phyloP scores from a whole-genome alignment of 768 basidiomycete genomes.

The Exidia glandulosa region DNA sequence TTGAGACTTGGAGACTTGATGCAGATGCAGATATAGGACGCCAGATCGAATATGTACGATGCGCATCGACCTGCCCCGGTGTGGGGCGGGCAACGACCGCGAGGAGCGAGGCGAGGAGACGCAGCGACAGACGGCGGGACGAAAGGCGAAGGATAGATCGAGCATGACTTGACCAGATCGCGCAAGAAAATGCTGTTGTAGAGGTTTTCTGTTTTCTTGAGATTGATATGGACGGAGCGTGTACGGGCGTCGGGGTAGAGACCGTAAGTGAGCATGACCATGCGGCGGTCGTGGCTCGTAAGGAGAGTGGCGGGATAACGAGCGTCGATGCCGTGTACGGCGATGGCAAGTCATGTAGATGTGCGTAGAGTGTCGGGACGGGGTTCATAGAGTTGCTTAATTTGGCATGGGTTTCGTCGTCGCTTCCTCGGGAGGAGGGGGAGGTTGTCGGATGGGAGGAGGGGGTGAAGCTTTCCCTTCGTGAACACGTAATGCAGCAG shows the following conservation, averaged over 20 bases:
- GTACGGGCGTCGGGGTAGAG: neutral
- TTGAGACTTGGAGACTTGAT: neutral
- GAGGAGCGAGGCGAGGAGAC: neutral
- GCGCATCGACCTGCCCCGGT: too few relatives aligned
- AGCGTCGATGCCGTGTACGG: neutral
- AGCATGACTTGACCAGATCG: neutral
- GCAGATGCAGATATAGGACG: neutral
- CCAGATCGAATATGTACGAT: neutral
- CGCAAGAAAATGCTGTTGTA: neutral
- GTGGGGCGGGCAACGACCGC: too few relatives aligned
- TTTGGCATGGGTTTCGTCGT: neutral
- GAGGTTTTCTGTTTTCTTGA: neutral
- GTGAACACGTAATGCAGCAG: neutral
- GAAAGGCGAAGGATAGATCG: neutral
- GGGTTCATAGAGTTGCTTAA: neutral
- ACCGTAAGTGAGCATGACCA: neutral
- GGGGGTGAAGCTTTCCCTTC: neutral
- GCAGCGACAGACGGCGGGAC: neutral
- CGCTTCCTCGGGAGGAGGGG: neutral
- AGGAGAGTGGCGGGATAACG: conserved; percentile 3
- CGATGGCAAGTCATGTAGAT: neutral
- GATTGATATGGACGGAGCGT: neutral
- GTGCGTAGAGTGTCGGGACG: neutral
- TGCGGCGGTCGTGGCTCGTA: neutral
- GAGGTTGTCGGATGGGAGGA: neutral